Evolutionary conservation across 805 yeast genomes (phyloP), one percentile per base, ranked within the genome.

Genomic region (Hanseniaspora meyeri): DNA sequence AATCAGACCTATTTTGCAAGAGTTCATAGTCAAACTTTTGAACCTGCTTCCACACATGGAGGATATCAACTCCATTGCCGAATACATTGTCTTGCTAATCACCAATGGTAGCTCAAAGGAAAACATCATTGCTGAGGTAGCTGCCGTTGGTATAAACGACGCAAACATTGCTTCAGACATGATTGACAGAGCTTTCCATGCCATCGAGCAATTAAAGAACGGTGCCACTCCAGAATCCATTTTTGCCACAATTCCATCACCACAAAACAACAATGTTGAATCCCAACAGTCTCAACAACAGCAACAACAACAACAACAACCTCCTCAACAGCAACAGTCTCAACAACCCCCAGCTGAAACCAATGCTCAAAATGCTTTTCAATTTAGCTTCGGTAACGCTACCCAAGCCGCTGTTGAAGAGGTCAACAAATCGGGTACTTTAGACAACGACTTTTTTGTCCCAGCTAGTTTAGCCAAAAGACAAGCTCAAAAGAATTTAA

Each of bases 1-100:
- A 38, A 45, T 43, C 19, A 43, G 50, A 29, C 29, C 27, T 16
- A 34, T 52, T 45, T 32, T 52, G 16, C 56, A 52, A 45, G 42
- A 49, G 59, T 38, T 55, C 59, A 6, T 57, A 49, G 39, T 58
- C 58, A 39, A 59, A 58, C 43, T 57, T 50, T 42, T 59, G 39
- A 24, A 45, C 59, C 43, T 52, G 14, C n/a, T 52, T 3, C 56
- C 11, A 12, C 40, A 45, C 3, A 24, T 52, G 20, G 82, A 78
- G 56, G 83, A 79, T 62, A 74, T 77, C 29, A 73, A 70, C 47
- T 83, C 82, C 62, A 81, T 83, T 43, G 86, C 93, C 14, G 93
- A 85, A 67, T 85, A 78, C 64, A 80, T 85, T 57, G 76, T 81
- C n/a, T 76, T 84, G 46, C 72, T 85, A 66, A 82, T 85, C 59